These are phyloP conservation scores for Nyssa sinensis DNA, from an alignment of 148 eudicot species.

Conservation along the genomic window DNA sequence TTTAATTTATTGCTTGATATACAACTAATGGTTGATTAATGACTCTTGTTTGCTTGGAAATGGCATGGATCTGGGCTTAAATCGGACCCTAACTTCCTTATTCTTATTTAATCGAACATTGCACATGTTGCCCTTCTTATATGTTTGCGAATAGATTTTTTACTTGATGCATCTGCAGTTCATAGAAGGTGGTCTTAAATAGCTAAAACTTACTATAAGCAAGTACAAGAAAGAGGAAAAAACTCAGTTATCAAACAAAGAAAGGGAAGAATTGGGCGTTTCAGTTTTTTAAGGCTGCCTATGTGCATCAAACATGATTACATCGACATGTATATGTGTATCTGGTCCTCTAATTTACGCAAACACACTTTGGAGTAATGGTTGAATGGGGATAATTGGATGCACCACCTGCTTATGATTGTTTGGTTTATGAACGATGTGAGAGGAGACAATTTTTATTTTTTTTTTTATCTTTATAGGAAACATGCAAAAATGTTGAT, in stretches of 20 bases:
- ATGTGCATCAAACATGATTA: no score
- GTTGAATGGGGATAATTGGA: not conserved
- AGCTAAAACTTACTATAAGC: no score
- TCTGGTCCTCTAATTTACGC: no score
- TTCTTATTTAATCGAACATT: not conserved
- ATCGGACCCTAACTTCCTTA: not conserved
- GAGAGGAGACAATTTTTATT: not conserved
- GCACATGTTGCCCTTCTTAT: no score
- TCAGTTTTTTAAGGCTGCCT: no score
- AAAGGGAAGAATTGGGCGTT: no score
- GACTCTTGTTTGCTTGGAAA: not conserved
- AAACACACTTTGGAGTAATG: not conserved
- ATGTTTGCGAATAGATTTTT: no score
- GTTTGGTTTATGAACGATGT: not conserved
- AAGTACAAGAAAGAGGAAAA: no score
- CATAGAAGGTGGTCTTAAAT: not conserved
- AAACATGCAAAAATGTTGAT: no score
- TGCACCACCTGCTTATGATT: no score
- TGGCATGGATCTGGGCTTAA: conserved; percentile 8
- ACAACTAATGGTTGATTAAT: no score
- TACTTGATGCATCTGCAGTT: not conserved
- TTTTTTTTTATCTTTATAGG: no score
- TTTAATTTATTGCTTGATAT: not conserved
- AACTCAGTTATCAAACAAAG: not conserved
- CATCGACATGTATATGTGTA: not conserved